phyloP scores from a whole-genome alignment of 129 eudicot genomes.

The Apium graveolens region DNA sequence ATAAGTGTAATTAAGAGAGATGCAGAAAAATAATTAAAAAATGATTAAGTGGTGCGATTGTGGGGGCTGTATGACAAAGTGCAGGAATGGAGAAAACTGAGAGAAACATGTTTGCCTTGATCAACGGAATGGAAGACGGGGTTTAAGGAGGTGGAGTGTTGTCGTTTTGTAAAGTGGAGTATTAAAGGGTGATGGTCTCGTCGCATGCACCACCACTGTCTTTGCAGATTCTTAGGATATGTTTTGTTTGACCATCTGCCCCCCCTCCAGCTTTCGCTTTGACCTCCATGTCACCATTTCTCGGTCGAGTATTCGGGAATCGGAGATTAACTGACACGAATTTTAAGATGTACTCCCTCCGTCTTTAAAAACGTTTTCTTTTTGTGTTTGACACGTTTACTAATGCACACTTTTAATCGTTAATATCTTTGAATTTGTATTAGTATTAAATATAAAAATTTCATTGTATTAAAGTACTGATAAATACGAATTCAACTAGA shows the following conservation, averaged over 20 bases:
- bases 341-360: too few relatives aligned
- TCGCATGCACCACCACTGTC: background rate
- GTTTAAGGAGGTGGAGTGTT: background rate
- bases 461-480: too few relatives aligned
- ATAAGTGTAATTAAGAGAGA: too few relatives aligned
- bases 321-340: too few relatives aligned
- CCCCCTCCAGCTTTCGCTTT: background rate
- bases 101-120: conserved; percentile 10
- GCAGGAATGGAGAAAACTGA: background rate
- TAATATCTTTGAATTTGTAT: too few relatives aligned
- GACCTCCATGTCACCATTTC: background rate
- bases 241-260: conserved; percentile 1
- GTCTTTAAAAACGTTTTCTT: too few relatives aligned
- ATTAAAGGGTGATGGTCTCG: background rate
- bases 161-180: background rate
- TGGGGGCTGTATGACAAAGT: background rate
- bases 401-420: too few relatives aligned
- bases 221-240: conserved; percentile 2
- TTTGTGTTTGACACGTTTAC: too few relatives aligned
- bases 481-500: too few relatives aligned
- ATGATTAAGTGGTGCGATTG: background rate
- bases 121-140: conserved; percentile 6
- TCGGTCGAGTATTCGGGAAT: too few relatives aligned
- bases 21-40: too few relatives aligned
- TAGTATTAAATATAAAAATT: too few relatives aligned